Conservation (phyloP, 208 protist genomes). For the Acanthamoeba triangularis region DNA sequence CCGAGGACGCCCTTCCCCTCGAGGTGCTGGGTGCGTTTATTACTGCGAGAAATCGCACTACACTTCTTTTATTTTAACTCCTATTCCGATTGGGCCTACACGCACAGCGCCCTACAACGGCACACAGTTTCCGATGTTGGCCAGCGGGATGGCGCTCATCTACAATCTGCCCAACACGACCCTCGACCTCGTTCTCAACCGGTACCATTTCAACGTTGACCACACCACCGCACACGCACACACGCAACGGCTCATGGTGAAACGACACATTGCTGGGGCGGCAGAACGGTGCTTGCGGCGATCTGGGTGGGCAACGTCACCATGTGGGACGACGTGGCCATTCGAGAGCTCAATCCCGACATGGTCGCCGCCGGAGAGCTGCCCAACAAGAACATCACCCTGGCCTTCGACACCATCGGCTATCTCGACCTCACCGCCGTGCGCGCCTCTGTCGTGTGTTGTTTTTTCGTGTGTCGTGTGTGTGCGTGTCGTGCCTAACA, state of each 20-base stretch:
- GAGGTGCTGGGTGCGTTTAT: not conserved
- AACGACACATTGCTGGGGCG: not conserved
- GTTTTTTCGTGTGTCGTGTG: not conserved
- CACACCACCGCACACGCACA: no score
- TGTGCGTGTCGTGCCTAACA: not conserved
- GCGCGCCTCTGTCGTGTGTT: not conserved
- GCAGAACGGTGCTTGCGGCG: not conserved
- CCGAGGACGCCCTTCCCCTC: not conserved
- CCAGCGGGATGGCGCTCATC: not conserved
- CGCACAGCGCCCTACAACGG: not conserved
- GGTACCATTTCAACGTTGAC: not conserved
- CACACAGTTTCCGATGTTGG: slow-evolving; percentile 31
- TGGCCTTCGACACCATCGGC: not conserved
- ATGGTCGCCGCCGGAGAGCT: not conserved
- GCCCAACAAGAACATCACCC: slow-evolving; percentile 19
- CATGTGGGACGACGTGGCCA: slow-evolving; percentile 29
- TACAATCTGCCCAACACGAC: slow-evolving; percentile 24
- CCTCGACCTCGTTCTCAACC: not conserved
- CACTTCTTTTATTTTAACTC: not conserved
- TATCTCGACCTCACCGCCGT: not conserved
- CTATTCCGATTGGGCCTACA: not conserved
- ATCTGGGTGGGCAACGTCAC: slow-evolving; percentile 40
- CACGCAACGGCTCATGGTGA: not conserved
- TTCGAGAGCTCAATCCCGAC: not conserved
- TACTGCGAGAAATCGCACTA: no score